A percentile compares a stretch with the other conserved stretches of the same genome.
Conservation (phyloP, 805 yeast genomes). For the Metschnikowia corniflorae region DNA sequence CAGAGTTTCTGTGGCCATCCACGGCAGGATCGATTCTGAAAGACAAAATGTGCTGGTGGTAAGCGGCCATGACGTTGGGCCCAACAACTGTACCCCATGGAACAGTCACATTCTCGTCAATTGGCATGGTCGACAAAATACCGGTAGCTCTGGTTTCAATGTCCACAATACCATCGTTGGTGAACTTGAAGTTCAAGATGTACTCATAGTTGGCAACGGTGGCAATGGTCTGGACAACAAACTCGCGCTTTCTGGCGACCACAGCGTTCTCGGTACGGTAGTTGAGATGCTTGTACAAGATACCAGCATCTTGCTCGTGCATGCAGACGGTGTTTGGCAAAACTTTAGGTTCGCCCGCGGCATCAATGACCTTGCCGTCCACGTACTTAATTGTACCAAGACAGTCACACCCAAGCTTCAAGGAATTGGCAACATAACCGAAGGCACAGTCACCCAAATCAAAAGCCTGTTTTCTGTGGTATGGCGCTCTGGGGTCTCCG, state of each 20-base stretch:
- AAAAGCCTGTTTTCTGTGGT: slow-evolving; percentile 82
- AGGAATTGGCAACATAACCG: slow-evolving; percentile 66
- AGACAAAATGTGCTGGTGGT: slow-evolving; percentile 77
- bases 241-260: slow-evolving; percentile 73
- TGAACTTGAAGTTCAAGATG: slow-evolving; percentile 65
- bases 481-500: slow-evolving; percentile 81
- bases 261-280: slow-evolving; percentile 68
- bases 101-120: slow-evolving; percentile 62
- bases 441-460: slow-evolving; percentile 85
- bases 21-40: slow-evolving; percentile 80
- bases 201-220: slow-evolving; percentile 86
- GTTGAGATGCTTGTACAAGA: slow-evolving; percentile 75
- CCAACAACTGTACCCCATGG: slow-evolving; percentile 77
- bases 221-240: slow-evolving; percentile 75
- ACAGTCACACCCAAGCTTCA: slow-evolving; percentile 78
- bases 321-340: slow-evolving; percentile 71
- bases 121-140: slow-evolving; percentile 80
- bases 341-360: slow-evolving; percentile 58
- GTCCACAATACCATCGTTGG: slow-evolving; percentile 73
- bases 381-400: slow-evolving; percentile 73
- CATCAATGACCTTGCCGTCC: slow-evolving; percentile 54
- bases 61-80: slow-evolving; percentile 78
- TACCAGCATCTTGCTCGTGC: slow-evolving; percentile 78
- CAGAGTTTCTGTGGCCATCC: slow-evolving; percentile 77
- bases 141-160: slow-evolving; percentile 85